phyloP scores from a whole-genome alignment of 148 eudicot genomes.

The Vaccinium darrowii region DNA sequence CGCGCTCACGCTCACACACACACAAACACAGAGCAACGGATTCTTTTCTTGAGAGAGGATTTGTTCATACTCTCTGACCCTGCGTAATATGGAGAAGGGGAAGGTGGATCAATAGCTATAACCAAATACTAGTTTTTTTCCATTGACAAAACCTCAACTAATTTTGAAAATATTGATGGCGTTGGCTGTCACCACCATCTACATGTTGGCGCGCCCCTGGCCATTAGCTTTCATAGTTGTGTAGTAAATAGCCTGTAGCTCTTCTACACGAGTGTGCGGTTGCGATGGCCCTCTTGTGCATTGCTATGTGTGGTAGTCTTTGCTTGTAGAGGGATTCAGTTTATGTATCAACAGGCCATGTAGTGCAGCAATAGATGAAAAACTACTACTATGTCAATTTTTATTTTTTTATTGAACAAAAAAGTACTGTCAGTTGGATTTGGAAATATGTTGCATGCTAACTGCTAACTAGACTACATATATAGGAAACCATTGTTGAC shows the following conservation, averaged over 20 bases:
- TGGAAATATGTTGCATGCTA: not conserved
- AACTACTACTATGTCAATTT: not conserved
- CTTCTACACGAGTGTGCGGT: not conserved
- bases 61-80: not conserved
- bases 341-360: not conserved
- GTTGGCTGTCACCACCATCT: not conserved
- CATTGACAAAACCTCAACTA: not conserved
- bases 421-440: not conserved
- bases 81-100: not conserved
- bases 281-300: not conserved
- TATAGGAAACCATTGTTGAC: not conserved
- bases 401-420: too few relatives aligned
- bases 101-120: not conserved
- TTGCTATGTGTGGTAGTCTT: not conserved
- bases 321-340: not conserved
- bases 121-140: too few relatives aligned
- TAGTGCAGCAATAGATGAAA: not conserved
- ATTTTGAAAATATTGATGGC: not conserved
- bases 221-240: not conserved
- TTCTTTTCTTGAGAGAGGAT: too few relatives aligned
- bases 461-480: too few relatives aligned
- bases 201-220: not conserved
- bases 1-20: too few relatives aligned
- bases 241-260: not conserved
- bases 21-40: not conserved